Base-by-base conservation (phyloP, 176 grass and related monocot species). In the Phyllostachys edulis region DNA sequence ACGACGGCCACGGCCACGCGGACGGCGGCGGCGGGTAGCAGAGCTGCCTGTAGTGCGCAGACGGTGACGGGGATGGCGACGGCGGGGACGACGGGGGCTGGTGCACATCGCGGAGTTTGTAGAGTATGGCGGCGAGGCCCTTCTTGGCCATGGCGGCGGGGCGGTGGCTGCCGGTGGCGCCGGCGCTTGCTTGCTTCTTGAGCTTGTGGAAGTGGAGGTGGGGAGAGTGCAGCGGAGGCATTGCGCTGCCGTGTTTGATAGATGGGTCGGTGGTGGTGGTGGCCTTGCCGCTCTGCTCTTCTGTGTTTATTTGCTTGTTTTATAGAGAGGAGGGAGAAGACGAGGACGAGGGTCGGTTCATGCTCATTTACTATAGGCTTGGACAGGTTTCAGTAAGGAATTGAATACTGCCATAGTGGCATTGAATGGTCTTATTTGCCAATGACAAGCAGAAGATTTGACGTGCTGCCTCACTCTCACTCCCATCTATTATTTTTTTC, bases 1-100 rank as follows among this genome's bases (percentile, higher is more conserved):
- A 96, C 82, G 91, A 93, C 64, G 94, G 94, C 94, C 94, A 96
- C 10, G 94, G 89, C 91, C 94, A 96, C 38, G 86, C 6, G 17
- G 86, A 88, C 41, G 85, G 87, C 20, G 77, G 46, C 70, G 90
- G 80, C 32, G 67, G 84, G 80, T 91, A 91, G 80, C 91, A 93
- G 59, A 87, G 84, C 57, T 59, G 57, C 20, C 66, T 57, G 63
- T 84, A 61, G 57, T 75, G 69, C 21, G 67, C 60, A 16, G 74
- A 69, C 21, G 67, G 40, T 10, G 76, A 63, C 26, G 66, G 60
- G 0, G 61, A 3, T 1, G 69, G 73, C 7, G 69, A 20, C 4
- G 65, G 11, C 11, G 72, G 64, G 24, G 72, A 38, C 5, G 74
- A 55, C 11, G 81, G 42, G 9, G 75, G 67, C n/a, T 52, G 66